Evolutionary conservation across 441 rosid species (phyloP).

Genomic region (Adansonia rubrostipa): DNA sequence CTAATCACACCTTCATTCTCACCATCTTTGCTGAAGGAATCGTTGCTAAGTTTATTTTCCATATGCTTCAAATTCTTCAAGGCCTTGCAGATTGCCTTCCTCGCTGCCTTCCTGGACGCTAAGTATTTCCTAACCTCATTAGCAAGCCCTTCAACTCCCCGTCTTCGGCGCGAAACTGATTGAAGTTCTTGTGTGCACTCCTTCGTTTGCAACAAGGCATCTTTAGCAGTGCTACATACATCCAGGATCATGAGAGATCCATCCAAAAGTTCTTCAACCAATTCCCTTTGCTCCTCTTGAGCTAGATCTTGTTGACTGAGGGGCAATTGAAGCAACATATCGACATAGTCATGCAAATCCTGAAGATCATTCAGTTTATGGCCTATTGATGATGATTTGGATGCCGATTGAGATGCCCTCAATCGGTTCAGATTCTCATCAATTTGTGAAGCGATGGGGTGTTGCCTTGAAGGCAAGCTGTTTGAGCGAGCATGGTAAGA

Average conservation of each 20-base stretch:
- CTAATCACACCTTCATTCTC: neutral
- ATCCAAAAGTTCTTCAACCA: slow-evolving; percentile 39
- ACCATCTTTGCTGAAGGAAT: neutral
- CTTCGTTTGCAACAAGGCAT: slow-evolving; percentile 39
- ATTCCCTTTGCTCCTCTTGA: slow-evolving; percentile 25
- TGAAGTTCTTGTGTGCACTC: slow-evolving; percentile 36
- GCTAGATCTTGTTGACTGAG: slow-evolving; percentile 35
- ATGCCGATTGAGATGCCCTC: slow-evolving; percentile 30
- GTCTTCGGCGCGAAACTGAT: slow-evolving; percentile 40
- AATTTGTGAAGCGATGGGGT: slow-evolving; percentile 7
- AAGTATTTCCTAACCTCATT: slow-evolving; percentile 36
- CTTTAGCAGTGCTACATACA: slow-evolving; percentile 39
- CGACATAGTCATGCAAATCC: slow-evolving; percentile 40
- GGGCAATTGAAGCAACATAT: slow-evolving; percentile 40
- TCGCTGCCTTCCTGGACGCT: slow-evolving; percentile 32
- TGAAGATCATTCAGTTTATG: slow-evolving; percentile 31
- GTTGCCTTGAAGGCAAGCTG: slow-evolving; percentile 23
- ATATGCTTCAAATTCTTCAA: slow-evolving; percentile 31
- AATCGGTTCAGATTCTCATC: slow-evolving; percentile 27
- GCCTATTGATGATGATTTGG: slow-evolving; percentile 36
- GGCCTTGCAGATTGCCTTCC: slow-evolving; percentile 38
- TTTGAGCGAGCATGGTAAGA: slow-evolving; percentile 23
- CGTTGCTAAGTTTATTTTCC: slow-evolving; percentile 20
- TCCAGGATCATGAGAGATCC: slow-evolving; percentile 47
- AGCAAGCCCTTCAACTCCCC: slow-evolving; percentile 24